These are phyloP conservation scores for Sphenostylis stenocarpa DNA, from an alignment of 306 rosid species.

Conservation along the genomic window DNA sequence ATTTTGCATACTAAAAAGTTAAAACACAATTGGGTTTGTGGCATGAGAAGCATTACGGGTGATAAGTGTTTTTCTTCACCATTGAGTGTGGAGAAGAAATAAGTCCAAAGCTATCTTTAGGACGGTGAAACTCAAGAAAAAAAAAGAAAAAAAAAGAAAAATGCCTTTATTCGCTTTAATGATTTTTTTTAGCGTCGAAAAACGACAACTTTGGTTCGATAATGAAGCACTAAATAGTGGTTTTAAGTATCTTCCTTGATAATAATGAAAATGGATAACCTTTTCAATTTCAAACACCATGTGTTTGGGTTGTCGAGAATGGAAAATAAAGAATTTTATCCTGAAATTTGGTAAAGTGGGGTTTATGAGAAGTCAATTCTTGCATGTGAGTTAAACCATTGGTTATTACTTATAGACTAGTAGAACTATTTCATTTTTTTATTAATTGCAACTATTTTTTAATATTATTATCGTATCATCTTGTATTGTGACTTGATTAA, in stretches of 20 bases:
- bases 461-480: neutral
- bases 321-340: slow-evolving; percentile 52
- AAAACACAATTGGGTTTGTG: slow-evolving; percentile 16
- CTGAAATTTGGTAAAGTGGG: slow-evolving; percentile 45
- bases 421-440: neutral
- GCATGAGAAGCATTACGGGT: slow-evolving; percentile 2
- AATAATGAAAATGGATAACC: slow-evolving; percentile 55
- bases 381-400: slow-evolving; percentile 10
- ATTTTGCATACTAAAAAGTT: neutral
- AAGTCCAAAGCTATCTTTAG: slow-evolving; percentile 20
- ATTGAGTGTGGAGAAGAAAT: slow-evolving; percentile 28
- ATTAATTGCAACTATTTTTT: neutral
- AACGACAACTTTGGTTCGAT: slow-evolving; percentile 22
- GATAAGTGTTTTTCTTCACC: neutral
- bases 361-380: slow-evolving; percentile 23
- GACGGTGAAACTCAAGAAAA: slow-evolving; percentile 24
- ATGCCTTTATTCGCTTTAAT: slow-evolving; percentile 28
- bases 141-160: neutral
- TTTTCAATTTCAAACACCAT: slow-evolving; percentile 37
- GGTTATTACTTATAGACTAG: neutral
- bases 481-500: neutral
- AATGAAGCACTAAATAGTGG: slow-evolving; percentile 34
- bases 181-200: slow-evolving; percentile 38
- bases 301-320: slow-evolving; percentile 23
- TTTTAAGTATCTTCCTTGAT: slow-evolving; percentile 20